Evolutionary conservation across 129 eudicot species (phyloP), one percentile per base, ranked within the genome.

Genomic region (Ambrosia trifida): DNA sequence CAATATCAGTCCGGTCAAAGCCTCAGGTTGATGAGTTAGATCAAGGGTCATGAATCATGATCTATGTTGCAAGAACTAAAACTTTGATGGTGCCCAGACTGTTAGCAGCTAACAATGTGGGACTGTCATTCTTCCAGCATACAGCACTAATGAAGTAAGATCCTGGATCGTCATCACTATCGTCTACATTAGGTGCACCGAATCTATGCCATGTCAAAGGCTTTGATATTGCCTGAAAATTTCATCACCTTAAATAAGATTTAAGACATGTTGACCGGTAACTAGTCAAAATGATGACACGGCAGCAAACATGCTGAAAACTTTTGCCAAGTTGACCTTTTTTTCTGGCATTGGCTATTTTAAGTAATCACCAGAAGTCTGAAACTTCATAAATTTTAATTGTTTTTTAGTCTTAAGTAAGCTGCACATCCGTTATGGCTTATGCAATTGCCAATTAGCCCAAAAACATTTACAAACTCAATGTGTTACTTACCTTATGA

Each of bases 91-190:
- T 87, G 69, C 97, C 97, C 54, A 79, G 87, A 78, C 97, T 87
- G 74, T 90, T 90, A 17, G 97, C 97, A 64, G 97, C 82, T 57
- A 90, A 66, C 77, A 90, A 52, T 7, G 95, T 90, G 4, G 95
- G 87, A 76, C 89, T 85, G 70, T 90, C 87, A 52, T 85, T 85
- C 81, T 83, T 90, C 97, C 97, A 90, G 74, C 97, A 90, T 40
- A 87, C 96, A 18, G 95, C 94, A 76, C 96, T 90, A 24, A 90
- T 89, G 70, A 90, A 87, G 76, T 85, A 83, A 3, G 94, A 82
- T 20, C 88, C 88, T 12, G 83, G 75, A 45, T 89, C 96, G 9
- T 87, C 96, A 50, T 87, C 94, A 10, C 72, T 76, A 61, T 89
- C 94, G 33, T 84, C 96, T 68, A 68, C 66, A 61, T 89, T 90